These are phyloP conservation scores for Paramyrothecium sp. DNA, from an alignment of 2,329 filamentous ascomycete genomes.

Conservation along the genomic window DNA sequence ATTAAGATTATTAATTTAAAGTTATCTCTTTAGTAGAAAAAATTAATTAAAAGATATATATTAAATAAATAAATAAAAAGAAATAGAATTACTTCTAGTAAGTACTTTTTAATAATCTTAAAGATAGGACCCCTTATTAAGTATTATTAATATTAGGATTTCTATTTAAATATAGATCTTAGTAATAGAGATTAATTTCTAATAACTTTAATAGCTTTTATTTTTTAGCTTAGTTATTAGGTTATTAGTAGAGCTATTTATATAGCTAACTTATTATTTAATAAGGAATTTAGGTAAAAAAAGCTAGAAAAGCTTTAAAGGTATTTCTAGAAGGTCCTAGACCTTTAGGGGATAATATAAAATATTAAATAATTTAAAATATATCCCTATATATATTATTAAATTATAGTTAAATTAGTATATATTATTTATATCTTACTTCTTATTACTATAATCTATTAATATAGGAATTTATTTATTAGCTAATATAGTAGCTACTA, in stretches of 20 bases:
- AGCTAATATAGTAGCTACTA: background rate
- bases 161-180: too few species aligned
- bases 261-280: background rate
- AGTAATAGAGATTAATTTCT: background rate
- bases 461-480: background rate
- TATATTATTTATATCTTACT: background rate
- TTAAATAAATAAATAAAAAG: background rate
- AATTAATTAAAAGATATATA: background rate
- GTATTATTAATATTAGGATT: too few species aligned
- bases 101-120: background rate
- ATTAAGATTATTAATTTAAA: background rate
- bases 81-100: background rate
- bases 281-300: background rate
- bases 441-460: background rate
- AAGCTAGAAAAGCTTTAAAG: background rate
- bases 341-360: background rate
- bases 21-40: background rate
- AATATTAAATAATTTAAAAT: background rate
- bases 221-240: background rate
- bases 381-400: background rate
- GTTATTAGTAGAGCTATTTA: background rate
- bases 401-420: background rate
- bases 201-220: background rate
- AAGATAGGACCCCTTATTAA: too few species aligned
- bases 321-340: background rate